Conservation (phyloP, 2,329 filamentous ascomycete genomes). For the Phyllosticta citribraziliensis region DNA sequence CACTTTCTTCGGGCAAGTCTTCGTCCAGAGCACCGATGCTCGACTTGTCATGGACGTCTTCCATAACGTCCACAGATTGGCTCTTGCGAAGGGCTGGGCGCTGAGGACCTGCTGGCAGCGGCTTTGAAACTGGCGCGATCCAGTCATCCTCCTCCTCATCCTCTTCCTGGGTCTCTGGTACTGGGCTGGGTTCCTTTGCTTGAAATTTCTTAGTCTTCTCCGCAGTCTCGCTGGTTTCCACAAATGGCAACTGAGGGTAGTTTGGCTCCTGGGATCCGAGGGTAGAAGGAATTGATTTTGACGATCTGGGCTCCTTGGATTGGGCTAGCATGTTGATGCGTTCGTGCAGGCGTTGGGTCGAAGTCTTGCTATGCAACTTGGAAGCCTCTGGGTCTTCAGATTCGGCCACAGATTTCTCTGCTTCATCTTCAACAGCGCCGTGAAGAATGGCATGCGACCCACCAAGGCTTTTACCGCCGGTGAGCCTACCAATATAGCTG, state of each 20-base stretch:
- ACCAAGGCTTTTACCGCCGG: slow-evolving; percentile 60
- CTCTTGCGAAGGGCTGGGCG: slow-evolving; percentile 51
- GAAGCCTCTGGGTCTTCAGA: slow-evolving; percentile 40
- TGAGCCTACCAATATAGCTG: slow-evolving; percentile 65
- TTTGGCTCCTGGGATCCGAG: slow-evolving; percentile 20
- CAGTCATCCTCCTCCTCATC: slow-evolving; percentile 42
- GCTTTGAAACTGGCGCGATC: slow-evolving; percentile 44
- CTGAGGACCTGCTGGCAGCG: slow-evolving; percentile 16
- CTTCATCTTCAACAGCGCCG: slow-evolving; percentile 28
- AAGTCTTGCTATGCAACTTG: slow-evolving; percentile 68
- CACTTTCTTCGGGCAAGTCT: not conserved
- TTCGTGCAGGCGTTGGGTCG: slow-evolving; percentile 87
- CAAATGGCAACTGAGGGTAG: slow-evolving; percentile 31
- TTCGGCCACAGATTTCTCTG: slow-evolving; percentile 26
- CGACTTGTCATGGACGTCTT: slow-evolving; percentile 37
- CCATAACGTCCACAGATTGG: slow-evolving; percentile 52
- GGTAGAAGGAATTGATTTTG: slow-evolving; percentile 27
- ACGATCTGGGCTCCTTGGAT: slow-evolving; percentile 36
- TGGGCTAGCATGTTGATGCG: slow-evolving; percentile 71
- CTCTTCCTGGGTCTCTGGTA: slow-evolving; percentile 11
- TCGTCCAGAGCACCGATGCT: slow-evolving; percentile 20
- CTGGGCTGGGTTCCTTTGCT: slow-evolving; percentile 6
- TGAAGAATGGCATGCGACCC: slow-evolving; percentile 23
- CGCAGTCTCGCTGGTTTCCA: not conserved
- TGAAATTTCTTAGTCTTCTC: slow-evolving; percentile 10